A percentile compares a stretch with the other conserved stretches of the same genome.
phyloP scores from a whole-genome alignment of 2,329 filamentous ascomycete species.

The Sodiomyces alkalinus region DNA sequence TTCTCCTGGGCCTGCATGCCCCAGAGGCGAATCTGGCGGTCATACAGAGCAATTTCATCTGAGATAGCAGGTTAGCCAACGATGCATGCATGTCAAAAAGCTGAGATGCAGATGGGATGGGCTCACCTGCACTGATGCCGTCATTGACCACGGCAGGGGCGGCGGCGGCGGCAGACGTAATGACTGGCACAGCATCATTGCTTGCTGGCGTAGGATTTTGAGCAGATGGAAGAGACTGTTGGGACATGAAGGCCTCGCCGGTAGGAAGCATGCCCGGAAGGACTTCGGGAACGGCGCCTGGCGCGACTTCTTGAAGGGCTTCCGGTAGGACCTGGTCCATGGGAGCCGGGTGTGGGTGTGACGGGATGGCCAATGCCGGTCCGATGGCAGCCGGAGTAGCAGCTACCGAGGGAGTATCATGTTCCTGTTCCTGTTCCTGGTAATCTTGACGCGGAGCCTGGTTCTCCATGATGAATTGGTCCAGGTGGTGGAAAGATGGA shows the following conservation, averaged over 20 bases:
- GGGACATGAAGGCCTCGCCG: conserved; percentile 8
- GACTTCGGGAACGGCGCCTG: conserved; percentile 7
- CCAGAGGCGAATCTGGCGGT: conserved; percentile 95
- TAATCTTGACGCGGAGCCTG: no score
- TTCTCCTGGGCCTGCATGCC: conserved; percentile 89
- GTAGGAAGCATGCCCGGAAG: conserved; percentile 7
- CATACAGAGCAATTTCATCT: conserved; percentile 96
- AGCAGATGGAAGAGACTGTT: conserved; percentile 4
- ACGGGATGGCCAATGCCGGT: not conserved
- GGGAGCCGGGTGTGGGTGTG: conserved; percentile 2
- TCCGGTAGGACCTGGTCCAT: conserved; percentile 8
- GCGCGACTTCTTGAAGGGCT: conserved; percentile 7
- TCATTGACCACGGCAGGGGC: conserved; percentile 6
- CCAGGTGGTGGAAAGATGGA: no score
- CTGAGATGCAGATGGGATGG: no score
- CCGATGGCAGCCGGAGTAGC: not conserved
- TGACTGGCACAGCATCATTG: conserved; percentile 4
- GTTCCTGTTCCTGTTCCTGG: not conserved
- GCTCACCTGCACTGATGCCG: conserved; percentile 16
- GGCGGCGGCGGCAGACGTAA: no score
- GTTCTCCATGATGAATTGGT: conserved; percentile 1
- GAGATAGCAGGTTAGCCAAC: conserved; percentile 4
- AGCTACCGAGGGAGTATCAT: not conserved
- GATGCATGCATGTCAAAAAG: not conserved
- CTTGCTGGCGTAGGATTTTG: conserved; percentile 1